phyloP scores from a whole-genome alignment of 108 stramenopile genomes.

The Skeletonema tropicum region DNA sequence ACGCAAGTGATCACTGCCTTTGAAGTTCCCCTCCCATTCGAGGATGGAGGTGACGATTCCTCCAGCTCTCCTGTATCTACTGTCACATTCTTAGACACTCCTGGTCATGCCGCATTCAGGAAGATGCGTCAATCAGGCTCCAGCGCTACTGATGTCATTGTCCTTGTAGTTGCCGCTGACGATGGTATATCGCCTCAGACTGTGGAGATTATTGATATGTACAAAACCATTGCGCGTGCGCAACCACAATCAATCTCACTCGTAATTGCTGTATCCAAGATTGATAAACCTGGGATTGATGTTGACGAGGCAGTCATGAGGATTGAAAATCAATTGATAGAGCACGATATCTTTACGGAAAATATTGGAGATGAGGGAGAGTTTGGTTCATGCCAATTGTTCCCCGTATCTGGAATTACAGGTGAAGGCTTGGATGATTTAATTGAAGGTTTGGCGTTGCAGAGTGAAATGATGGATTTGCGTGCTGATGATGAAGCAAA shows the following conservation, averaged over 20 bases:
- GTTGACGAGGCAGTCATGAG: constrained; percentile 69
- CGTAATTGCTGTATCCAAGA: constrained; percentile 96
- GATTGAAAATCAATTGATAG: constrained; percentile 89
- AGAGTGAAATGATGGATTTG: constrained; percentile 86
- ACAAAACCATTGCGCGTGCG: constrained; percentile 80
- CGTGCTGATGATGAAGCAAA: constrained; percentile 78
- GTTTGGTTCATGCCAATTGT: constrained; percentile 88
- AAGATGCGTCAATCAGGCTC: constrained; percentile 94
- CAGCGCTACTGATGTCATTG: constrained; percentile 93
- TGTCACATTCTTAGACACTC: constrained; percentile 97
- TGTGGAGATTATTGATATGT: constrained; percentile 91
- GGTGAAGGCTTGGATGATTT: constrained; percentile 92
- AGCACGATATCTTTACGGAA: constrained; percentile 84
- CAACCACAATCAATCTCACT: constrained; percentile 75
- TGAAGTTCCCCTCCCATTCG: constrained; percentile 61
- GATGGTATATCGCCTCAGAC: constrained; percentile 97
- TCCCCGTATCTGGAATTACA: constrained; percentile 87
- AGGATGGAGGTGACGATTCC: constrained; percentile 23
- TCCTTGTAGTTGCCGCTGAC: constrained; percentile 95
- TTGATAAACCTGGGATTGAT: constrained; percentile 90
- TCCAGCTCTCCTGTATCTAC: constrained; percentile 27
- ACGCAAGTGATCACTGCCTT: constrained; percentile 97
- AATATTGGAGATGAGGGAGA: constrained; percentile 59
- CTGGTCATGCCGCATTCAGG: constrained; percentile 95
- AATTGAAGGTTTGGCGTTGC: constrained; percentile 79